Evolutionary conservation across 108 stramenopile genomes (phyloP).

Genomic region (Cyclotella choctawhatcheeana): DNA sequence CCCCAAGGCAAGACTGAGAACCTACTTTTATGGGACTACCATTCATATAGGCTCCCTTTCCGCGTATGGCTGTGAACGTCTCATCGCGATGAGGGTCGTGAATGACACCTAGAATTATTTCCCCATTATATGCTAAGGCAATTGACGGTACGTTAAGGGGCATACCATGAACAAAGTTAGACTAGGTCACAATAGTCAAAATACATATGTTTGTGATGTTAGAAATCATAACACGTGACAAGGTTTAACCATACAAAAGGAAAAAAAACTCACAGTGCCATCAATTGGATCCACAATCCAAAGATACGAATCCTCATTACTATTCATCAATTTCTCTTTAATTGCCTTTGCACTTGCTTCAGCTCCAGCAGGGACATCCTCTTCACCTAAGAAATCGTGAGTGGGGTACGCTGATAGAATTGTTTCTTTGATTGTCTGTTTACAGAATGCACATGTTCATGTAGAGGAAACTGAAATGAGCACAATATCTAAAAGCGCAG

Average conservation of each 20-base stretch:
- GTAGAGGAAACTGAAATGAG: background rate
- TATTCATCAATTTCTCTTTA: constrained; percentile 44
- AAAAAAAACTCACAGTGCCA: constrained; percentile 15
- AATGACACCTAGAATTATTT: constrained; percentile 82
- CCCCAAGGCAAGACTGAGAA: constrained; percentile 32
- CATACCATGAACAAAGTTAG: constrained; percentile 89
- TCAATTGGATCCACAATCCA: constrained; percentile 82
- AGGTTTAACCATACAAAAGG: no score
- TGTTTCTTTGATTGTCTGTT: constrained; percentile 53
- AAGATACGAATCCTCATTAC: constrained; percentile 43
- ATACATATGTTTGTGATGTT: no score
- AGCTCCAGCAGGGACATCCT: constrained; percentile 83
- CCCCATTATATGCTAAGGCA: constrained; percentile 76
- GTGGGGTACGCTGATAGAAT: constrained; percentile 63
- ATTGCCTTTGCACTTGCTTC: constrained; percentile 81
- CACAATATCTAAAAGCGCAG: background rate
- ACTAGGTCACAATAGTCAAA: constrained; percentile 37
- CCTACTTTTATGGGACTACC: constrained; percentile 45
- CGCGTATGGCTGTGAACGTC: constrained; percentile 77
- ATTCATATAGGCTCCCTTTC: constrained; percentile 81
- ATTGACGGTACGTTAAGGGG: constrained; percentile 81
- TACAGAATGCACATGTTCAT: background rate
- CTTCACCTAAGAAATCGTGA: constrained; percentile 89
- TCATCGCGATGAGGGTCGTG: constrained; percentile 89
- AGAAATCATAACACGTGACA: no score